Conservation (phyloP, 2,329 filamentous ascomycete species). For the Aureobasidium sp. region DNA sequence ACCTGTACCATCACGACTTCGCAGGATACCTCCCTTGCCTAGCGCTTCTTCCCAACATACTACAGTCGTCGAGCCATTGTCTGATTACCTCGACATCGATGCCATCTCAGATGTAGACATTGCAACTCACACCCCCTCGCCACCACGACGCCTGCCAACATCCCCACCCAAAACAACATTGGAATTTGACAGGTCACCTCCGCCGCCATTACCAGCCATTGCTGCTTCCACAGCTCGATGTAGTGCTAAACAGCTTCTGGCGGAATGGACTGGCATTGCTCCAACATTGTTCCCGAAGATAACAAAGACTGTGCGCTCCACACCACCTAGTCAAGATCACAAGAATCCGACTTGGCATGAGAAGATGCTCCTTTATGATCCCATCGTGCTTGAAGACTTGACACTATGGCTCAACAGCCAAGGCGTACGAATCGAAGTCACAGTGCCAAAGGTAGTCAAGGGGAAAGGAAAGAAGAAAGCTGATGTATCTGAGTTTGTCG, state of each 20-base stretch:
- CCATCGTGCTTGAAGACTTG: constrained; percentile 80
- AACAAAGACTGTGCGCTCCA: constrained; percentile 40
- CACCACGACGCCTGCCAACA: constrained; percentile 20
- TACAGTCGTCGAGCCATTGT: constrained; percentile 1
- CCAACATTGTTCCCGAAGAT: constrained; percentile 41
- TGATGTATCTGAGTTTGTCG: not conserved
- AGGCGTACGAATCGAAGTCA: constrained; percentile 22
- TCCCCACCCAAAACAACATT: constrained; percentile 1
- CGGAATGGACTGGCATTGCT: constrained; percentile 29
- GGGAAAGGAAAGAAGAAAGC: constrained; percentile 30
- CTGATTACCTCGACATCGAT: constrained; percentile 19
- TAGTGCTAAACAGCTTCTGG: not conserved
- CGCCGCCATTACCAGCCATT: not conserved
- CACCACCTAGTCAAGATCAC: constrained; percentile 36
- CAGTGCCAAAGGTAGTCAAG: constrained; percentile 9
- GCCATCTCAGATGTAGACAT: constrained; percentile 30
- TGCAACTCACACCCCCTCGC: constrained; percentile 27
- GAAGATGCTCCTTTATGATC: constrained; percentile 90
- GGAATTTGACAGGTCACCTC: constrained; percentile 8
- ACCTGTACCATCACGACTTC: not conserved
- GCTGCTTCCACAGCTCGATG: not conserved
- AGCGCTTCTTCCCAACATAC: not conserved
- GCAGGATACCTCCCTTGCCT: not conserved
- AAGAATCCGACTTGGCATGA: constrained; percentile 67
- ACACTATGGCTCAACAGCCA: constrained; percentile 66